Percentiles rank a stretch among this genome's conserved stretches.
Evolutionary conservation across 257 asterid species (phyloP).

Genomic region (Cinchona pubescens): DNA sequence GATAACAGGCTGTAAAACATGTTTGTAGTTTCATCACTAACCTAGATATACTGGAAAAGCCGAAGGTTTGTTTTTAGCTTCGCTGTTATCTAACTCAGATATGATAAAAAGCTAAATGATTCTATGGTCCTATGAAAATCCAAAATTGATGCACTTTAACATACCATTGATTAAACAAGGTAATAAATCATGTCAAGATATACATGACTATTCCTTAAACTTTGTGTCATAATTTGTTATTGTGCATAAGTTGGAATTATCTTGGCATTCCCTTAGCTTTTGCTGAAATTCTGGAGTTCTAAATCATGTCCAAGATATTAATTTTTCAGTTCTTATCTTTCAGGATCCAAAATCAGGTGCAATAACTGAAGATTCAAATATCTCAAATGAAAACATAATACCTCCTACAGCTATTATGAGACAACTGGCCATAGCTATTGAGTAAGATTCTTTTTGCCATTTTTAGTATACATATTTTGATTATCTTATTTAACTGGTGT

Average conservation of each 20-base stretch:
- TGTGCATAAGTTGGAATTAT: not conserved
- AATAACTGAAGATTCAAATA: constrained; percentile 42
- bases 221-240: not conserved
- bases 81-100: not conserved
- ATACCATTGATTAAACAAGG: not conserved
- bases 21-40: not conserved
- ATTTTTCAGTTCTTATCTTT: constrained; percentile 19
- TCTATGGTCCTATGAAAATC: not conserved
- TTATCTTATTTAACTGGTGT: not conserved
- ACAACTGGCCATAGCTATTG: constrained; percentile 85
- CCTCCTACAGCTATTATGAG: constrained; percentile 66
- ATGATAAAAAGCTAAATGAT: not conserved
- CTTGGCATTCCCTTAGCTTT: not conserved
- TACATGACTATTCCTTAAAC: not conserved
- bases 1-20: not conserved
- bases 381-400: constrained; percentile 48
- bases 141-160: not conserved
- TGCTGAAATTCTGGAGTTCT: constrained; percentile 16
- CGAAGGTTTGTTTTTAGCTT: not conserved
- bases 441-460: constrained; percentile 50
- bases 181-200: not conserved
- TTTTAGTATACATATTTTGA: not conserved
- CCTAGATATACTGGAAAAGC: not conserved
- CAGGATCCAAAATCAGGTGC: constrained; percentile 58
- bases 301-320: not conserved